Evolutionary conservation across 495 filamentous ascomycete genomes (phyloP), one percentile per base, ranked within the genome.

Genomic region (Astrocystis sublimbata): DNA sequence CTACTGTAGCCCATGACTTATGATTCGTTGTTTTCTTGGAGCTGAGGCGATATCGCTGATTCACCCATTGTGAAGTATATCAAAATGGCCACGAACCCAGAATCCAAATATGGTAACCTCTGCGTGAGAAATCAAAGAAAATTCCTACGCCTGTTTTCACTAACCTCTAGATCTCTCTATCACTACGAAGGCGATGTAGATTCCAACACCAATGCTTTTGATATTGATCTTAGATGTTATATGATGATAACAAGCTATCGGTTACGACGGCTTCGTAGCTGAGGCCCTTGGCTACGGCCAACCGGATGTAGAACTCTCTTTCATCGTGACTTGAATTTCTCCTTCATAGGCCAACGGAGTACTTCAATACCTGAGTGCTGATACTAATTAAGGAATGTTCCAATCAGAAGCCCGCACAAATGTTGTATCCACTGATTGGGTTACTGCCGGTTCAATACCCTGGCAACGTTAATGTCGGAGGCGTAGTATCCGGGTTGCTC

Each of bases 391-490:
- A 35, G 19, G 1, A 9, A 23, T 45, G 2, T 57, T 3, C 54
- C 54, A 57, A 57, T 57, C 24, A 57, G 26, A 45, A 17, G 31
- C 0, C 6, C 24, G 26, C 15, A 24, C 54, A 33, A 31, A 49
- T 10, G n/a, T n/a, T 8, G 15, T 33, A 9, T 17, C 19, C 2
- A 10, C 13, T 33, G 24, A 40, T 30, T 43, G 30, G 19, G 54
- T 19, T 43, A 57, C 38, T 57, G 23, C 54, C 54, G 54, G 54
- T 15, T 57, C 40, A 57, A 57, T 57, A 57, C 40, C 54, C 54
- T 23, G 26, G 54, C 45, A 36, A 24, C 23, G 19, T 38, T 45
- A 46, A 68, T 58, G 50, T 51, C 68, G 68, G 68, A 56, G 66
- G 51, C 24, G 21, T 61, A 36, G 19, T 33, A 59, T 57, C 63